Evolutionary conservation across 2,329 filamentous ascomycete genomes (phyloP), one percentile per base, ranked within the genome.

Genomic region (Hansfordia pulvinata): DNA sequence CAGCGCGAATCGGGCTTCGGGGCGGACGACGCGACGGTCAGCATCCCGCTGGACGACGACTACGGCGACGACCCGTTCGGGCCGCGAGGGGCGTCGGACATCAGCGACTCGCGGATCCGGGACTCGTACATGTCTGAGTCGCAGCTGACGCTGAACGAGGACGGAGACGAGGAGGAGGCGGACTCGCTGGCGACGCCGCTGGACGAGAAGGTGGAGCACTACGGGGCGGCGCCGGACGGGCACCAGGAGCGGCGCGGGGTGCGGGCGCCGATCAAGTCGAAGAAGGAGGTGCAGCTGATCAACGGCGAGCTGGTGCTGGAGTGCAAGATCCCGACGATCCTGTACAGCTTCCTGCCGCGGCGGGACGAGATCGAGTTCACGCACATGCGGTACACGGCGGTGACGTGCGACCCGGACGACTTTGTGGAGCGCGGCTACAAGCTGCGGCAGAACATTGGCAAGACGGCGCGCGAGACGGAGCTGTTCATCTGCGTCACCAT

Each of bases 271-370:
- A 83, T 93, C 43, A 88, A 88, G 71, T 73, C 79, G 8, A 90
- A 77, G 54, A 93, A 93, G 47, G 88, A 96, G 52, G 90, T 98
- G 29, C 77, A 84, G 43, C 69, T 98, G 23, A 92, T 96, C 65
- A 96, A 98, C 47, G 90, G 90, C 46, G 88, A 98, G 55, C 75
- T 98, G 28, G 88, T 98, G 31, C 65, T 98, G 24, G 90, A 98
- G 58, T 96, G 90, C 65, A 98, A 98, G 58, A 98, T 98, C 39
- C 90, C 92, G 1, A 98, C 90, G 1, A 98, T 96, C 40, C 64
- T 98, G 20, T 92, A 96, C 67, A 93, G 85, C 49, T 98, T 98
- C 56, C 59, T 98, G 34, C 92, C 92, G 0, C 73, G 88, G 10
- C 74, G 88, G 32, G 85, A 94, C 47, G 88, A 93, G 50, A 67